Evolutionary conservation across 2,329 filamentous ascomycete genomes (phyloP), one percentile per base, ranked within the genome.

Genomic region (Colletotrichum tabaci): DNA sequence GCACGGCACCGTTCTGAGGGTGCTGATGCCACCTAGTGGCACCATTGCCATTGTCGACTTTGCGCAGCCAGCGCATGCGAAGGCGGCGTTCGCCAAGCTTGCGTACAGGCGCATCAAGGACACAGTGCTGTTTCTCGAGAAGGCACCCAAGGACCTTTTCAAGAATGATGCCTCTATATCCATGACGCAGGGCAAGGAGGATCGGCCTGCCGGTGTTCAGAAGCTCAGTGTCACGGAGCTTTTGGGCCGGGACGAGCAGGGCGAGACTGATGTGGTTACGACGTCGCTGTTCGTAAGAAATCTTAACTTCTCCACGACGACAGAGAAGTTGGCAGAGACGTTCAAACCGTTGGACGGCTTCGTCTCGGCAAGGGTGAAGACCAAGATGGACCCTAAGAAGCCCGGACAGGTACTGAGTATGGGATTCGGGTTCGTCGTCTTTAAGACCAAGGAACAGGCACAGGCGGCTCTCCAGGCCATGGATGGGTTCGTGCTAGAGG

Each of bases 371-470:
- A 90, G 91, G 74, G 95, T 99, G 75, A 98, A 98, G 85, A 98
- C 94, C 30, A 98, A 97, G 84, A 89, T 91, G 49, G 95, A 99
- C 79, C 90, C 95, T n/a, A 98, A 98, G 85, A 93, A 93, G 78
- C 92, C 94, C 21, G 94, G 93, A 10, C 92, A 97, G 81, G 89
- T 93, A 4, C 89, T 99, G 65, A 98, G 95, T 80, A 98, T 98
- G 95, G 96, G 96, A 47, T 99, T 97, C 80, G 96, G 95, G 55
- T 99, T 99, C 81, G 90, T 95, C 71, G 95, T 98, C 77, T 99
- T 98, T 83, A 89, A 88, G 71, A 92, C 88, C 75, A 94, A 94
- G 78, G 88, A 87, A 50, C 90, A 95, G 77, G 96, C 96, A 0
- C 90, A 94, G 75, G 92, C 93, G 56, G 96, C 96, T 30, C 86